Evolutionary conservation across 176 grass and related monocot genomes (phyloP), one percentile per base, ranked within the genome.

Genomic region (Oryza rufipogon): DNA sequence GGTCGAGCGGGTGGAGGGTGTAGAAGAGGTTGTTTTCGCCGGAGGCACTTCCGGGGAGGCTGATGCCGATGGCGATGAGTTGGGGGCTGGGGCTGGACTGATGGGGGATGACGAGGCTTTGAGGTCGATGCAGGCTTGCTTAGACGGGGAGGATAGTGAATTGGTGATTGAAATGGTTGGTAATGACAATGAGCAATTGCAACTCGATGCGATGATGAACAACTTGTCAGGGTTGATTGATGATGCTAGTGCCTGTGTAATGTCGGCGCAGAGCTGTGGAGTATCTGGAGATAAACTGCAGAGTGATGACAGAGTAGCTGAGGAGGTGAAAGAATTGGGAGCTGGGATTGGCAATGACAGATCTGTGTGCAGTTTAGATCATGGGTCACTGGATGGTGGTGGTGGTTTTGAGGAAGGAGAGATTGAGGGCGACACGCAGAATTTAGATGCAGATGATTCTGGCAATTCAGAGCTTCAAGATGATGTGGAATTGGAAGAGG

Each of bases 361-460:
- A 32, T 70, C 80, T 54, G 28, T 46, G 12, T 23, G 16, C 0
- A 82, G 69, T 23, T 86, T 33, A 63, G 75, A 88, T 85, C 10
- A 46, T 71, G 32, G 38, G 42, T 66, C 10, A 15, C 9, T 84
- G 11, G 66, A 72, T 74, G 30, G 30, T 32, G 30, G 30, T 78
- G 93, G 14, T 12, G 73, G 80, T 60, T 81, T 93, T 39, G 96
- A 95, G 84, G 96, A 98, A 88, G 92, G 96, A 84, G 92, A 98
- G 89, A 98, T 95, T 86, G 88, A 92, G 64, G 93, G 84, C 38
- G 91, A 92, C 34, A 76, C 81, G 42, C 91, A 88, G 47, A 81
- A 83, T 87, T 87, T 88, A 71, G 77, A 75, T 76, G 80, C 47
- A 72, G 54, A 82, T 52, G 83, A 70, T 77, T 68, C 75, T 80